These are phyloP conservation scores for Tricholoma flavovirens DNA, from an alignment of 768 basidiomycete species.

Conservation along the genomic window DNA sequence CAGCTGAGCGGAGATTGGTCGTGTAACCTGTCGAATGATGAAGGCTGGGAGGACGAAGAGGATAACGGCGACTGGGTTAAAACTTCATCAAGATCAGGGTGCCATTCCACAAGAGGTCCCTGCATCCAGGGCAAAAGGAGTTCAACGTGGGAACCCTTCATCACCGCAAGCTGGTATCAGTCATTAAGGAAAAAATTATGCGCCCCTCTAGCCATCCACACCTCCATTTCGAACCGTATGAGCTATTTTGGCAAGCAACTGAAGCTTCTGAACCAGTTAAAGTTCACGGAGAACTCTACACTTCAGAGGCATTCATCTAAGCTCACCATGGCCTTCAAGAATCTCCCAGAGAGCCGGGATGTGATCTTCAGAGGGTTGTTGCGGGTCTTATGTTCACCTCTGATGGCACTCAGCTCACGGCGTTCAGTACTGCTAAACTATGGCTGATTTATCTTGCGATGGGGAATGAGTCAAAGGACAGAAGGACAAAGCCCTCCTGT, in stretches of 20 bases:
- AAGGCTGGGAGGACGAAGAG: too few relatives aligned
- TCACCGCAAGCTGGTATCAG: constrained; percentile 13
- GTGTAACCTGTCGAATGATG: too few relatives aligned
- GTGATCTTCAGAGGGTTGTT: constrained; percentile 11
- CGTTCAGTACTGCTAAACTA: constrained; percentile 11
- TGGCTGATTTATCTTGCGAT: constrained; percentile 32
- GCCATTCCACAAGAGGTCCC: too few relatives aligned
- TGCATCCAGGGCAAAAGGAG: constrained; percentile 1
- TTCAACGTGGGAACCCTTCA: constrained; percentile 8
- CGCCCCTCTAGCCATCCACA: background rate
- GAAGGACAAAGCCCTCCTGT: constrained; percentile 15
- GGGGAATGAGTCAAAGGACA: constrained; percentile 31
- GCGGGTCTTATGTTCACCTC: constrained; percentile 23
- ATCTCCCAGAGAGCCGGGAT: constrained; percentile 3
- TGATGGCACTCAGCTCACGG: constrained; percentile 17
- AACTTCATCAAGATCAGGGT: too few relatives aligned
- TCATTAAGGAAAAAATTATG: constrained; percentile 11
- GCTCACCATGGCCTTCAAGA: constrained; percentile 7
- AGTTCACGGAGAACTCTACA: too few relatives aligned
- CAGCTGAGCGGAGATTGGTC: too few relatives aligned
- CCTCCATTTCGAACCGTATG: too few relatives aligned
- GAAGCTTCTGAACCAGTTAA: too few relatives aligned
- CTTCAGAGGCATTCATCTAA: constrained; percentile 9
- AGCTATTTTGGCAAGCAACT: too few relatives aligned
- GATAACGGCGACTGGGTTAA: too few relatives aligned